phyloP scores from a whole-genome alignment of 2,329 filamentous ascomycete genomes.

The Hymenotorrendiella dingleyae region DNA sequence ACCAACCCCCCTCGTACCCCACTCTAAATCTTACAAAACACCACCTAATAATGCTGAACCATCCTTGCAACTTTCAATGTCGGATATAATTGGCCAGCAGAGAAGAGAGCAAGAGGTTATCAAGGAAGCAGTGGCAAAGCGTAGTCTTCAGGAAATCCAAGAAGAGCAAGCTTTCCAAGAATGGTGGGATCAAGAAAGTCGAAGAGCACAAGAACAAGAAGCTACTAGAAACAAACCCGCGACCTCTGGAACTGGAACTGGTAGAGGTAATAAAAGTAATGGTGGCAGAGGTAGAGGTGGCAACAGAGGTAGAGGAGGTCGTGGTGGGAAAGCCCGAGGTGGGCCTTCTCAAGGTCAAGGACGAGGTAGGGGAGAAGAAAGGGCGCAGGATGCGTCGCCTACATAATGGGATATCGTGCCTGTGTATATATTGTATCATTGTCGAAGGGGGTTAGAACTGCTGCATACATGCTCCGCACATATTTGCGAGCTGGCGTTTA shows the following conservation, averaged over 20 bases:
- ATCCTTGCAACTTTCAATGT: constrained; percentile 66
- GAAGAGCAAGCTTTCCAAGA: constrained; percentile 94
- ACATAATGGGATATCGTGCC: background rate
- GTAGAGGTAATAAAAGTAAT: constrained; percentile 22
- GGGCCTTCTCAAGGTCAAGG: background rate
- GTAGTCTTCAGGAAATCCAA: constrained; percentile 90
- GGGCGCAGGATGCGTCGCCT: background rate
- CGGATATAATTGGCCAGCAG: constrained; percentile 85
- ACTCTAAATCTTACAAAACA: constrained; percentile 55
- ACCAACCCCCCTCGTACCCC: constrained; percentile 42
- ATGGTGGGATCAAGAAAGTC: constrained; percentile 89
- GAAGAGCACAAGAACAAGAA: constrained; percentile 49
- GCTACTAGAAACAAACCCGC: constrained; percentile 14
- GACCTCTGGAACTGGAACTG: constrained; percentile 6
- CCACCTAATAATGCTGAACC: constrained; percentile 56
- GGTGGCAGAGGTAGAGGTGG: constrained; percentile 16
- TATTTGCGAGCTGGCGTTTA: constrained; percentile 10
- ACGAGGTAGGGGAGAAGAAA: background rate
- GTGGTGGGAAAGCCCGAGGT: constrained; percentile 4
- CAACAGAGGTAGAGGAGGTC: constrained; percentile 4
- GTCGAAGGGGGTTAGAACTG: background rate
- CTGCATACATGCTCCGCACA: constrained; percentile 8
- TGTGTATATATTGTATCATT: constrained; percentile 4
- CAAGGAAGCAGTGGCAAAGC: constrained; percentile 77
- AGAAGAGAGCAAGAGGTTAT: constrained; percentile 76